A percentile compares a stretch with the other conserved stretches of the same genome.
Conservation (phyloP, 2,329 filamentous ascomycete species). For the Aspergillus novoparasiticus region DNA sequence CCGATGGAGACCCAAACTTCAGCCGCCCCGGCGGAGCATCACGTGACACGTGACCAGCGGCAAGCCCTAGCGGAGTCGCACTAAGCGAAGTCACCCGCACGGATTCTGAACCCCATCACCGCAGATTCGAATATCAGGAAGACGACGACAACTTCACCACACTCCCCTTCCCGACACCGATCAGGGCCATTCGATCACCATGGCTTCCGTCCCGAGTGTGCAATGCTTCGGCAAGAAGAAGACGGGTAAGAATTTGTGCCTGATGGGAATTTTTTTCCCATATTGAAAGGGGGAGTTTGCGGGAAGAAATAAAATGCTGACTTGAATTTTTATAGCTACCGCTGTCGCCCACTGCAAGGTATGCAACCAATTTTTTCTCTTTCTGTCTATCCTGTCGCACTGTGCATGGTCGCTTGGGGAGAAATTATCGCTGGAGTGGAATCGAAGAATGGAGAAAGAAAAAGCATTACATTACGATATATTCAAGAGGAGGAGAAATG, state of each 20-base stretch:
- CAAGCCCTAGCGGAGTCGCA: constrained; percentile 35
- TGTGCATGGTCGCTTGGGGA: neutral
- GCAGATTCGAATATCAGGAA: constrained; percentile 32
- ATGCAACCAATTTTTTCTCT: constrained; percentile 40
- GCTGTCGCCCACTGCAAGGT: constrained; percentile 93
- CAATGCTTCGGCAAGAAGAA: constrained; percentile 99
- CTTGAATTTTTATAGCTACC: constrained; percentile 60
- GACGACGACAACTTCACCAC: constrained; percentile 40
- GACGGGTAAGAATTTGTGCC: constrained; percentile 56
- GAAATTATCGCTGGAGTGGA: neutral
- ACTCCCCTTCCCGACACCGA: constrained; percentile 43
- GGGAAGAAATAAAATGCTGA: constrained; percentile 13
- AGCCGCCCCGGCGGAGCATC: neutral
- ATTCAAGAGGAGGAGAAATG: constrained; percentile 16
- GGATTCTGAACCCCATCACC: constrained; percentile 25
- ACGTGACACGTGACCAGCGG: constrained; percentile 30
- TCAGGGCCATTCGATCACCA: constrained; percentile 56
- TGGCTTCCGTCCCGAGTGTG: constrained; percentile 78
- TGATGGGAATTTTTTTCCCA: constrained; percentile 8
- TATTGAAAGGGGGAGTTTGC: constrained; percentile 5
- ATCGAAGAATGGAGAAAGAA: neutral
- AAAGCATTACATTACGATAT: neutral
- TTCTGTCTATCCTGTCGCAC: constrained; percentile 7
- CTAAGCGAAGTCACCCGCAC: constrained; percentile 49
- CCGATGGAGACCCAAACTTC: constrained; percentile 7